Conservation (phyloP, 2,329 filamentous ascomycete species). For the Rhynchosporium graminicola region DNA sequence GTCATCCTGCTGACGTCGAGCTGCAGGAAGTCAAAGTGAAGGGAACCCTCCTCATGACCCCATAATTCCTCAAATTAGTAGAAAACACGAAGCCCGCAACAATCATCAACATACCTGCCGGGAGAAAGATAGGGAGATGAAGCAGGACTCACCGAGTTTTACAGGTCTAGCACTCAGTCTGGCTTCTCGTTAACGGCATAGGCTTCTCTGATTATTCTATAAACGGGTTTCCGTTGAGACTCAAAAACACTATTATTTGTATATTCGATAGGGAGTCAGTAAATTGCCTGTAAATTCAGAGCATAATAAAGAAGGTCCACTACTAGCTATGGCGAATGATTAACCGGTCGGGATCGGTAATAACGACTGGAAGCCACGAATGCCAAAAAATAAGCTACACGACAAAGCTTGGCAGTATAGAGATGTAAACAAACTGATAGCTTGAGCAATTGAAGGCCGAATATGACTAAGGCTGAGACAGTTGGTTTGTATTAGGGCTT, state of each 20-base stretch:
- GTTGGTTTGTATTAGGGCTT: too few relatives aligned
- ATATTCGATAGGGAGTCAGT: not conserved
- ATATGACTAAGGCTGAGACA: too few relatives aligned
- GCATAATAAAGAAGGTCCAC: too few relatives aligned
- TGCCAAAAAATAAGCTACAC: too few relatives aligned
- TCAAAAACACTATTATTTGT: not conserved
- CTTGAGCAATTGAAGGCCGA: too few relatives aligned
- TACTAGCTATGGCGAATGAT: too few relatives aligned
- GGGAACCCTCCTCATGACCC: constrained; percentile 41
- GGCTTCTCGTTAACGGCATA: not conserved
- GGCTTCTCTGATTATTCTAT: not conserved
- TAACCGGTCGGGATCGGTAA: too few relatives aligned
- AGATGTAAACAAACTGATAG: too few relatives aligned
- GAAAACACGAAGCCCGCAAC: constrained; percentile 14
- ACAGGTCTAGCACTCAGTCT: constrained; percentile 20
- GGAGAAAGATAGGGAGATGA: not conserved
- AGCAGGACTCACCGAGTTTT: constrained; percentile 6
- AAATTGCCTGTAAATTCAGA: not conserved
- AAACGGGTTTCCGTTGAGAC: not conserved
- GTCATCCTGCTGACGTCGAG: not conserved
- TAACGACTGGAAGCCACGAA: too few relatives aligned
- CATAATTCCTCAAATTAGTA: constrained; percentile 38
- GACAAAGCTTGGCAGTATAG: too few relatives aligned
- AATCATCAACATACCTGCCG: constrained; percentile 21
- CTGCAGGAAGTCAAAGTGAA: constrained; percentile 39